phyloP scores from a whole-genome alignment of 106 monocot genomes.

The Ottelia alismoides region DNA sequence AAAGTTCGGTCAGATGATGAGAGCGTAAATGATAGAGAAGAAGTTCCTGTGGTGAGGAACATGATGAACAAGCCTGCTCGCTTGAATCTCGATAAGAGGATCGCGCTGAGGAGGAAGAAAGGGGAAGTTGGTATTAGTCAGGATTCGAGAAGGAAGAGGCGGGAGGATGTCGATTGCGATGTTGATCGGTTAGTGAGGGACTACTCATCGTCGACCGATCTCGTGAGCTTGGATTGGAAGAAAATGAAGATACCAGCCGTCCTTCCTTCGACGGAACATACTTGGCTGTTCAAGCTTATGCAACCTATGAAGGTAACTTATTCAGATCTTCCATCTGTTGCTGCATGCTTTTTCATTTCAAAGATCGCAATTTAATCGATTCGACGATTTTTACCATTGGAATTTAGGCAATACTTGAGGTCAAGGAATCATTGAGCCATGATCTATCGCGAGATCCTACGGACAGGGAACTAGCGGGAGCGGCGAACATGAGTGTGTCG shows the following conservation, averaged over 20 bases:
- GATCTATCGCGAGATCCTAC: slow-evolving; percentile 57
- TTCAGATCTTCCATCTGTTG: too few relatives aligned
- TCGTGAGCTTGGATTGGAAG: slow-evolving; percentile 71
- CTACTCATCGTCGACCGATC: slow-evolving; percentile 39
- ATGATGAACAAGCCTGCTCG: slow-evolving; percentile 29
- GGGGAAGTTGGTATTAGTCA: background rate
- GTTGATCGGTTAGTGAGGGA: slow-evolving; percentile 50
- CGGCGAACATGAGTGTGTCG: slow-evolving; percentile 39
- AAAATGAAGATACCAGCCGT: slow-evolving; percentile 89
- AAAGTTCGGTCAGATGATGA: too few relatives aligned
- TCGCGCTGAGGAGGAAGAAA: slow-evolving; percentile 28
- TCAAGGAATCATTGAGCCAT: slow-evolving; percentile 43
- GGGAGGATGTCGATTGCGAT: slow-evolving; percentile 9
- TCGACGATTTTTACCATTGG: too few relatives aligned
- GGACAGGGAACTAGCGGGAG: slow-evolving; percentile 52
- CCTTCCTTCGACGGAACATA: slow-evolving; percentile 51
- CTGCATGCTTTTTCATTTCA: too few relatives aligned
- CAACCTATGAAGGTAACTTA: slow-evolving; percentile 90
- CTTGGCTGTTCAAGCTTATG: slow-evolving; percentile 62
- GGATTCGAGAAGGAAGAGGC: background rate
- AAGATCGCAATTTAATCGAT: too few relatives aligned
- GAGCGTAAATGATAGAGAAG: background rate
- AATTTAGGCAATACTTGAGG: slow-evolving; percentile 40
- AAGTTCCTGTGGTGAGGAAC: slow-evolving; percentile 27
- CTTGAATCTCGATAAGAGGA: slow-evolving; percentile 47